These are phyloP conservation scores for Davidsoniella australis DNA, from an alignment of 2,329 filamentous ascomycete species.

Conservation along the genomic window DNA sequence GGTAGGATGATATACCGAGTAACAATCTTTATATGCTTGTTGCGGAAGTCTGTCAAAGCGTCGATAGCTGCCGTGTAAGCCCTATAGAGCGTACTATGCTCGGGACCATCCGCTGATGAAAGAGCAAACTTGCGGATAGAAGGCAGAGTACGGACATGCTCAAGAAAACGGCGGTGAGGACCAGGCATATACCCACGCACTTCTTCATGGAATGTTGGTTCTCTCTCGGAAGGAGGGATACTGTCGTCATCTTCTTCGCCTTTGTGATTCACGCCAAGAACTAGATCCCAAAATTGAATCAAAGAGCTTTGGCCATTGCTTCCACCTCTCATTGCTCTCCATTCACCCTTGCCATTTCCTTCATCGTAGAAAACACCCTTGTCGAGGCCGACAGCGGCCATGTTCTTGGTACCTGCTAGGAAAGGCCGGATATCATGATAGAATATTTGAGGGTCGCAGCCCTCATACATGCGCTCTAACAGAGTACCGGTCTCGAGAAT, in stretches of 20 bases:
- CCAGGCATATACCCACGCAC: slow-evolving; percentile 98
- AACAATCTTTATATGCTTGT: slow-evolving; percentile 93
- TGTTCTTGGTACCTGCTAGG: slow-evolving; percentile 91
- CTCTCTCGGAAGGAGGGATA: slow-evolving; percentile 33
- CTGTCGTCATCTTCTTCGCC: slow-evolving; percentile 22
- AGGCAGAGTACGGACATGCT: slow-evolving; percentile 58
- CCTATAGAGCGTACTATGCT: slow-evolving; percentile 49
- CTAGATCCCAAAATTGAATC: slow-evolving; percentile 93
- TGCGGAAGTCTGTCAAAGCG: slow-evolving; percentile 52
- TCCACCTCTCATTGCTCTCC: slow-evolving; percentile 76
- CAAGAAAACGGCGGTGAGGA: slow-evolving; percentile 72
- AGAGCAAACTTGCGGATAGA: slow-evolving; percentile 77
- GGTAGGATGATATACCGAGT: slow-evolving; percentile 89
- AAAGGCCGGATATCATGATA: slow-evolving; percentile 91
- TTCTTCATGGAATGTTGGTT: slow-evolving; percentile 78
- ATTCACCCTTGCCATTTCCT: slow-evolving; percentile 47
- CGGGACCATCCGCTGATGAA: slow-evolving; percentile 30
- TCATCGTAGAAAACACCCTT: slow-evolving; percentile 77
- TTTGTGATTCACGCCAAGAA: slow-evolving; percentile 61
- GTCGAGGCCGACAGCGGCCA: slow-evolving; percentile 82
- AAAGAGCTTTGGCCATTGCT: slow-evolving; percentile 95
- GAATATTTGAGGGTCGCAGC: slow-evolving; percentile 85
- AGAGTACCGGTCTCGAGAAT: slow-evolving; percentile 67
- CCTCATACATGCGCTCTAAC: slow-evolving; percentile 81
- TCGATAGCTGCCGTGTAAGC: slow-evolving; percentile 82